phyloP scores from a whole-genome alignment of 1,284 basidiomycete species.

The Uromyces viciae-fabae region DNA sequence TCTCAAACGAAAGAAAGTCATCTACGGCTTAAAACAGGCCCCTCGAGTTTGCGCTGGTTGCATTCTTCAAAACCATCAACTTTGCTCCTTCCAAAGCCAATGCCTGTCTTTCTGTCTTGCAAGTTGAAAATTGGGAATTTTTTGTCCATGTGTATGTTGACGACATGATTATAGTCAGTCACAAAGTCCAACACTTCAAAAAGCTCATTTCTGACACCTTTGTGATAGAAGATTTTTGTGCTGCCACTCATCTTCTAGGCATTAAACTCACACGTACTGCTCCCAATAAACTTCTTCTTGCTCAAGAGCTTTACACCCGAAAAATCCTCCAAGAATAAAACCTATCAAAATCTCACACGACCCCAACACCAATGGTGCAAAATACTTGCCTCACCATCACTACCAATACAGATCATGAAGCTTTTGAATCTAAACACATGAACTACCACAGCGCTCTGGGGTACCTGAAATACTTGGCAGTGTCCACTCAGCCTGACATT shows the following conservation, averaged over 20 bases:
- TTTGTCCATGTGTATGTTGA: slow-evolving; percentile 3
- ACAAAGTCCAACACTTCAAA: not conserved
- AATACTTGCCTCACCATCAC: not conserved
- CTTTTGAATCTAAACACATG: not conserved
- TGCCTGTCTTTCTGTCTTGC: too few relatives aligned
- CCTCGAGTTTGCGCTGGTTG: not conserved
- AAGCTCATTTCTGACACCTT: not conserved
- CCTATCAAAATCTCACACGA: not conserved
- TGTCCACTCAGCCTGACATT: slow-evolving; percentile 2
- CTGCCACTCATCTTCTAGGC: not conserved
- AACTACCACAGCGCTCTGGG: slow-evolving; percentile 20
- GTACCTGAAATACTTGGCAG: slow-evolving; percentile 7
- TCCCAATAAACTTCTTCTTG: not conserved
- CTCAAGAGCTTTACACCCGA: not conserved
- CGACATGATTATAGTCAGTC: slow-evolving; percentile 4
- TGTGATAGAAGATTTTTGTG: not conserved
- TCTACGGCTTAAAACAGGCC: not conserved
- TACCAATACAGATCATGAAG: not conserved
- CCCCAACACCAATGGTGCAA: not conserved
- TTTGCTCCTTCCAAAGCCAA: too few relatives aligned
- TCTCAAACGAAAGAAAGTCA: not conserved
- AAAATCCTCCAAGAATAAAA: not conserved
- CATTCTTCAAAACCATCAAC: too few relatives aligned
- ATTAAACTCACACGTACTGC: not conserved
- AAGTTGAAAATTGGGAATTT: too few relatives aligned